Evolutionary conservation across 2,329 filamentous ascomycete species (phyloP).

Genomic region (Phyllosticta citrichinensis): DNA sequence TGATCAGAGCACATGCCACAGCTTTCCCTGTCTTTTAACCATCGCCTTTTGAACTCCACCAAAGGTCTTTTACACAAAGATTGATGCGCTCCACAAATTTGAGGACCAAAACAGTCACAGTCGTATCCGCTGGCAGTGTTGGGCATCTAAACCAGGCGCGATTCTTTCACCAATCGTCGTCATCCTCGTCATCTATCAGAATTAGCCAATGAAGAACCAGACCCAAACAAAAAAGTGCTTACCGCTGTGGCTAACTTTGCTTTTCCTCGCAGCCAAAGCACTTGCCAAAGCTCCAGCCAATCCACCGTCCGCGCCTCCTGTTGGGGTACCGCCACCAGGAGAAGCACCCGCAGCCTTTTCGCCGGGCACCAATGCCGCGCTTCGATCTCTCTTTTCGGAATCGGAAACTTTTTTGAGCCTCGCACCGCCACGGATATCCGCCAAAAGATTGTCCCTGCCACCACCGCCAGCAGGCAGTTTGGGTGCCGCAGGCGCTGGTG

Average conservation of each 20-base stretch:
- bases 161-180: constrained; percentile 58
- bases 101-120: background rate
- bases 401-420: constrained; percentile 65
- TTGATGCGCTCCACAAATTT: background rate
- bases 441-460: constrained; percentile 52
- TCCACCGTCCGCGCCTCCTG: constrained; percentile 23
- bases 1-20: background rate
- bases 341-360: constrained; percentile 38
- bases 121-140: too few relatives aligned
- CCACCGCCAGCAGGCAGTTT: constrained; percentile 31
- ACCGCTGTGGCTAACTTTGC: constrained; percentile 93
- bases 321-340: constrained; percentile 26
- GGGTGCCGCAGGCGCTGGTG: constrained; percentile 22
- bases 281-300: constrained; percentile 56
- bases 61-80: background rate
- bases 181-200: constrained; percentile 59
- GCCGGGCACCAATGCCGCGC: constrained; percentile 51
- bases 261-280: constrained; percentile 76
- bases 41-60: background rate
- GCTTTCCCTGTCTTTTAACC: background rate
- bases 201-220: constrained; percentile 16
- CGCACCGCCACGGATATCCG: constrained; percentile 59
- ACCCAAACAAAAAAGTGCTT: constrained; percentile 25
- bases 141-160: background rate
- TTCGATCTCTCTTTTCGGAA: constrained; percentile 60